Evolutionary conservation across 1,284 basidiomycete species (phyloP).

Genomic region (Mycosarcoma maydis): DNA sequence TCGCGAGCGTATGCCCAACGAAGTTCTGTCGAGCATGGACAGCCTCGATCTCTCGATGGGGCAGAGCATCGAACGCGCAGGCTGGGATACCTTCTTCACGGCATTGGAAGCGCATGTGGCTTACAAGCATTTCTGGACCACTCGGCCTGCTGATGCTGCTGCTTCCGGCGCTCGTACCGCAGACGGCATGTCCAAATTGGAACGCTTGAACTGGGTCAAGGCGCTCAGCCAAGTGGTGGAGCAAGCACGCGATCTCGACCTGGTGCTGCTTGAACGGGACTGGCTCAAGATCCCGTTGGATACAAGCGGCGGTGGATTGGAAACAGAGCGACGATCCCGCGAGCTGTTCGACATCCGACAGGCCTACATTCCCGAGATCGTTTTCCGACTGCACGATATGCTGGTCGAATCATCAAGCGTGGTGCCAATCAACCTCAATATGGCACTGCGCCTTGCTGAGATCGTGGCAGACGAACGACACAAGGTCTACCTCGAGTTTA

Average conservation of each 20-base stretch:
- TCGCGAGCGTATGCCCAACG: conserved; percentile 55
- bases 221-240: conserved; percentile 65
- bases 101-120: conserved; percentile 53
- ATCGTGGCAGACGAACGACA: conserved; percentile 88
- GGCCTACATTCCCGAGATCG: conserved; percentile 88
- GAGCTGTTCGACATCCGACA: conserved; percentile 84
- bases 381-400: conserved; percentile 82
- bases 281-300: conserved; percentile 70
- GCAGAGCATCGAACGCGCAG: conserved; percentile 55
- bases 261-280: conserved; percentile 69
- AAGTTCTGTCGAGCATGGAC: conserved; percentile 42
- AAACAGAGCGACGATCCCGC: conserved; percentile 73
- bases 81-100: conserved; percentile 63
- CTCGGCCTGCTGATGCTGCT: conserved; percentile 24
- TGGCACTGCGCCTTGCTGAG: conserved; percentile 80
- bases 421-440: conserved; percentile 80
- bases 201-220: conserved; percentile 47
- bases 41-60: conserved; percentile 35
- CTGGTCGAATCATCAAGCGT: conserved; percentile 76
- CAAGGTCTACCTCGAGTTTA: conserved; percentile 86
- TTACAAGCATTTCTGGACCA: conserved; percentile 56
- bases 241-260: conserved; percentile 66
- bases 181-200: conserved; percentile 43
- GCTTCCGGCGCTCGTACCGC: conserved; percentile 1
- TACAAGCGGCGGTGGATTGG: conserved; percentile 14